phyloP scores from a whole-genome alignment of 306 rosid species.

The Cicer pinnatifidum region DNA sequence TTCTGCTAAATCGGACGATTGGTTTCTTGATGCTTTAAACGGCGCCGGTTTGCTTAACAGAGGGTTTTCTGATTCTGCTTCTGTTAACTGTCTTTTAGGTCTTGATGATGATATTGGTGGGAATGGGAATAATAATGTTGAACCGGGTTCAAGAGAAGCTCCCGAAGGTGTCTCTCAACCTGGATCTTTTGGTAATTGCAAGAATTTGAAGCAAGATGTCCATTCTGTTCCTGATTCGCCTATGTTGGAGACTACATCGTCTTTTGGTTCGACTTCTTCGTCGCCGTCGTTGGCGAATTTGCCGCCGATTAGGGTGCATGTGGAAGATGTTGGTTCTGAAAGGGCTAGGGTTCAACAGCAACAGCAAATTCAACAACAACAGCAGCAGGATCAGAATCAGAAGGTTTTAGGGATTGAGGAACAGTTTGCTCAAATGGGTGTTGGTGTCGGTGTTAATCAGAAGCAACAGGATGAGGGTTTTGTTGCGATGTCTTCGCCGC shows the following conservation, averaged over 20 bases:
- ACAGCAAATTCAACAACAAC: neutral
- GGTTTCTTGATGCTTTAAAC: slow-evolving; percentile 82
- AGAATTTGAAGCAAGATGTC: slow-evolving; percentile 72
- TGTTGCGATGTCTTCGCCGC: slow-evolving; percentile 62
- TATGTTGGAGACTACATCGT: slow-evolving; percentile 85
- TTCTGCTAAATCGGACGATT: slow-evolving; percentile 71
- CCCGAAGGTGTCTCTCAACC: slow-evolving; percentile 50
- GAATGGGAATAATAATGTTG: slow-evolving; percentile 48
- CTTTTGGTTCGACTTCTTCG: slow-evolving; percentile 91
- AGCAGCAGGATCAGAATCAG: slow-evolving; percentile 58
- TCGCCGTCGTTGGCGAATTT: slow-evolving; percentile 83
- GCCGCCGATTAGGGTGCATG: slow-evolving; percentile 92
- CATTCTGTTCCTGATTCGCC: slow-evolving; percentile 98
- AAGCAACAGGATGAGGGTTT: slow-evolving; percentile 80
- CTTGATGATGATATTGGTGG: slow-evolving; percentile 68
- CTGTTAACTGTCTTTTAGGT: slow-evolving; percentile 78
- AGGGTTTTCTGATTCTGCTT: slow-evolving; percentile 81
- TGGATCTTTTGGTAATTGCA: slow-evolving; percentile 67
- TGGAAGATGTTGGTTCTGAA: slow-evolving; percentile 62
- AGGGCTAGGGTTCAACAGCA: slow-evolving; percentile 50
- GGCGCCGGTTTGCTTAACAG: slow-evolving; percentile 66
- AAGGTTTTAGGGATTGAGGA: slow-evolving; percentile 85
- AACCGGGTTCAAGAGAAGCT: slow-evolving; percentile 53
- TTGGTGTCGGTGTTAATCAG: slow-evolving; percentile 52
- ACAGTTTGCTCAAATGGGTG: slow-evolving; percentile 80